Percentiles rank a stretch among this genome's conserved stretches.
Evolutionary conservation across 73 alveolate genomes (phyloP).

Genomic region (Stentor roeselii): DNA sequence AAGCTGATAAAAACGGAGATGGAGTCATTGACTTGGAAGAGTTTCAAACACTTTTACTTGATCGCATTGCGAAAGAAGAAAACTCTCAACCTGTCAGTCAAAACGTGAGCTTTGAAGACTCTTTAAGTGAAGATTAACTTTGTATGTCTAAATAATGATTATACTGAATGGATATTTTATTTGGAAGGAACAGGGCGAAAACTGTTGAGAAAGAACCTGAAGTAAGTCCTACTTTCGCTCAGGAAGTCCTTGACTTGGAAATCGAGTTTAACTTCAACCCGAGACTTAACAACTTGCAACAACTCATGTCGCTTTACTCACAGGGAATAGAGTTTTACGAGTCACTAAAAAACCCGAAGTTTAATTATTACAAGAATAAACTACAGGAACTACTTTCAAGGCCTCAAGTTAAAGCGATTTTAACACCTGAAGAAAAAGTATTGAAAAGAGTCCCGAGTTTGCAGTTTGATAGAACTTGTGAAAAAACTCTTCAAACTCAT

Average conservation of each 20-base stretch:
- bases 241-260: not conserved
- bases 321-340: not conserved
- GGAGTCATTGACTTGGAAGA: not conserved
- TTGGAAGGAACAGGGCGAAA: no score
- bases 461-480: not conserved
- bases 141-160: no score
- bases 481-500: not conserved
- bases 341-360: not conserved
- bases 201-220: no score
- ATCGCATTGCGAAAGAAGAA: no score
- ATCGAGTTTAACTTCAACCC: not conserved
- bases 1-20: slow-evolving; percentile 8
- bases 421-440: not conserved
- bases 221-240: slow-evolving; percentile 1
- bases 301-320: not conserved
- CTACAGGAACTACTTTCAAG: not conserved
- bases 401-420: not conserved
- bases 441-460: not conserved
- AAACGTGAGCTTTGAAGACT: no score
- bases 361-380: not conserved
- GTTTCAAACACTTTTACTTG: not conserved
- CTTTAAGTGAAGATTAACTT: no score
- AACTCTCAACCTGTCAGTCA: no score
- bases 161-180: no score
- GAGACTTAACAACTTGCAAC: not conserved